phyloP scores from a whole-genome alignment of 2,329 filamentous ascomycete species.

The Sporothrix phasma region DNA sequence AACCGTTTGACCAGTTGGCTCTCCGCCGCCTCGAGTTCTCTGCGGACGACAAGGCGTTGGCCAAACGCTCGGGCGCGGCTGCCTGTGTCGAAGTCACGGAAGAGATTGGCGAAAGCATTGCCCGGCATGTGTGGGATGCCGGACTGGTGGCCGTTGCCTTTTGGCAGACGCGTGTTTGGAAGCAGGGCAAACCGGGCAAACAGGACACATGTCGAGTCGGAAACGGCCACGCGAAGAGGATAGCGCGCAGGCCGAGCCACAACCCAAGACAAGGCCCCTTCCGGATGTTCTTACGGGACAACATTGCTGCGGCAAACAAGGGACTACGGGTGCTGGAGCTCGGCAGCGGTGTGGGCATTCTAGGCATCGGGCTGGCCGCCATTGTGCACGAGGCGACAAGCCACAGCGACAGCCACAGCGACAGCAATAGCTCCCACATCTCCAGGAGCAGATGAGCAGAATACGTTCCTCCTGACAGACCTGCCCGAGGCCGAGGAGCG shows the following conservation, averaged over 20 bases:
- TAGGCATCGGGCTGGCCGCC: conserved; percentile 40
- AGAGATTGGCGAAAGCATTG: conserved; percentile 50
- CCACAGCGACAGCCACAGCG: too few species aligned
- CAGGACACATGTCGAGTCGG: neutral
- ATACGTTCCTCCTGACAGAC: conserved; percentile 37
- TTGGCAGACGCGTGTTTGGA: conserved; percentile 25
- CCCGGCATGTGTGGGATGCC: conserved; percentile 50
- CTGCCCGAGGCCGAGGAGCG: conserved; percentile 43
- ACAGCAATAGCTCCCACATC: too few species aligned
- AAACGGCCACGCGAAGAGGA: neutral
- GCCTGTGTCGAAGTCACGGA: conserved; percentile 38
- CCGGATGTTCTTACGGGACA: conserved; percentile 22
- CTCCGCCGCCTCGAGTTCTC: conserved; percentile 25
- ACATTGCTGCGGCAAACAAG: conserved; percentile 22
- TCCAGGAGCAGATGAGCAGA: neutral
- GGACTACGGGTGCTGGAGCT: conserved; percentile 41
- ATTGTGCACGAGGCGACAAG: conserved; percentile 1
- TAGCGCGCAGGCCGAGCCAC: neutral
- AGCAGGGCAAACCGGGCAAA: too few species aligned
- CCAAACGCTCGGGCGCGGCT: neutral
- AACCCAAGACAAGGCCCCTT: conserved; percentile 17
- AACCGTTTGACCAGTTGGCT: conserved; percentile 20
- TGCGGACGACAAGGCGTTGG: neutral
- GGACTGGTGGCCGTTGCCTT: conserved; percentile 38
- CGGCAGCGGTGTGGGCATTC: conserved; percentile 46